Evolutionary conservation across 169 alveolate species (phyloP).

Genomic region (Sarcocystis neurona): DNA sequence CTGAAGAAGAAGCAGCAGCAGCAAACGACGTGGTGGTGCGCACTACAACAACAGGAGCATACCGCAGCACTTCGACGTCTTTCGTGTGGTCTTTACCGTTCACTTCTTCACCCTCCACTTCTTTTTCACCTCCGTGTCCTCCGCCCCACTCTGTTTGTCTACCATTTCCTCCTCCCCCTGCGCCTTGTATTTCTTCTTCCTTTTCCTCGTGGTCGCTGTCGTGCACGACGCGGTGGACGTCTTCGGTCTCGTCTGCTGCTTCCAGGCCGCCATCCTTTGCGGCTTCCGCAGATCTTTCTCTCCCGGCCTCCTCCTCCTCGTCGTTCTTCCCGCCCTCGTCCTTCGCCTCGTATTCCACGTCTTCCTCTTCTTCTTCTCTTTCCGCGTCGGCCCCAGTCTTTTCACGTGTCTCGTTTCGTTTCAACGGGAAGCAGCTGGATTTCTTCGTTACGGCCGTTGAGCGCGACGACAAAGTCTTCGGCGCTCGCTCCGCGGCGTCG

Average conservation of each 20-base stretch:
- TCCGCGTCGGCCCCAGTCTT: too few relatives aligned
- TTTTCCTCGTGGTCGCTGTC: too few relatives aligned
- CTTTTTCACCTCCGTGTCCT: neutral
- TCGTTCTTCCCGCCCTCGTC: neutral
- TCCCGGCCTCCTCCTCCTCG: neutral
- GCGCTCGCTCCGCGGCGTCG: neutral
- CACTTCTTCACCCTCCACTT: too few relatives aligned
- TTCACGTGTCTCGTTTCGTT: neutral
- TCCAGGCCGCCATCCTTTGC: neutral
- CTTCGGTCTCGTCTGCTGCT: neutral
- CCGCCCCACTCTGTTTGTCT: neutral
- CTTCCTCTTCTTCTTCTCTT: neutral
- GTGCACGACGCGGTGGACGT: neutral
- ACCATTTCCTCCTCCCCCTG: neutral
- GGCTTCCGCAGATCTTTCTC: neutral
- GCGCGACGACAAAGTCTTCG: slow-evolving; percentile 6
- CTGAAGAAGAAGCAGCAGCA: too few relatives aligned
- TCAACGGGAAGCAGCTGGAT: neutral
- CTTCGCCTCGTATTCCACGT: neutral
- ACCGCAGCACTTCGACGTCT: too few relatives aligned
- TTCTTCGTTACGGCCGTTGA: slow-evolving; percentile 1
- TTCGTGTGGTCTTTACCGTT: too few relatives aligned
- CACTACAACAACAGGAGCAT: too few relatives aligned
- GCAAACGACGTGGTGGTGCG: too few relatives aligned
- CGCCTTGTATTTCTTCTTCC: too few relatives aligned